Conservation (phyloP, 176 grass and related monocot genomes). For the Rhynchospora pubera region DNA sequence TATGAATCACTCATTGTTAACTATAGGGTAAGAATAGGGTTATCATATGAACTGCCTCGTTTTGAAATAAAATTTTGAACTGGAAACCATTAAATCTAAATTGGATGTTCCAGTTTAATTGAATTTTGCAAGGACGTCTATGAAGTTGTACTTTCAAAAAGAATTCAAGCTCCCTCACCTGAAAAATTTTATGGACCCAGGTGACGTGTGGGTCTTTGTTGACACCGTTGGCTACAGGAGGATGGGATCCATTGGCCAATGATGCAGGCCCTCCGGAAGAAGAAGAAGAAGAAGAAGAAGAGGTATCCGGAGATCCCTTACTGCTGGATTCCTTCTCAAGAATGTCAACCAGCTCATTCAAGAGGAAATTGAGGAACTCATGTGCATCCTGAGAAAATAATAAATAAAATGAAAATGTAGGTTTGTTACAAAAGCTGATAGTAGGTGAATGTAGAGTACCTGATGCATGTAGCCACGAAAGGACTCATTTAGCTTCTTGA, state of each 20-base stretch:
- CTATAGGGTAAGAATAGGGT: background rate
- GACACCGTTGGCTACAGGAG: slow-evolving; percentile 57
- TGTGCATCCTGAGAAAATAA: slow-evolving; percentile 74
- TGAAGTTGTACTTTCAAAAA: background rate
- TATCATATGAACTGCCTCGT: background rate
- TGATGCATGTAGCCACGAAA: slow-evolving; percentile 99
- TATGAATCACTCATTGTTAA: background rate
- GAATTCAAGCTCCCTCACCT: slow-evolving; percentile 37
- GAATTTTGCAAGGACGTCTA: background rate
- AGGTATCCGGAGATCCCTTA: slow-evolving; percentile 49
- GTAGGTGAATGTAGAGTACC: slow-evolving; percentile 30
- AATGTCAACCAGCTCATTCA: slow-evolving; percentile 95
- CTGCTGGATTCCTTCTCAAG: slow-evolving; percentile 67
- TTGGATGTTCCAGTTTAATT: background rate
- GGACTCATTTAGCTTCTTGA: slow-evolving; percentile 94
- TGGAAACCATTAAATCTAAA: background rate
- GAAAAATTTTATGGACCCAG: slow-evolving; percentile 84
- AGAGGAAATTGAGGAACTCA: slow-evolving; percentile 90
- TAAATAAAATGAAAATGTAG: background rate
- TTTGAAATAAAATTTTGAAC: background rate
- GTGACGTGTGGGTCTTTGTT: slow-evolving; percentile 68
- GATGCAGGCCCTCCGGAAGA: slow-evolving; percentile 10
- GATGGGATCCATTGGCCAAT: slow-evolving; percentile 32
- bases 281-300: slow-evolving; percentile 26
- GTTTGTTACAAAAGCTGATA: background rate